These are phyloP conservation scores for Quercus parvula DNA, from an alignment of 306 rosid genomes.

Conservation along the genomic window DNA sequence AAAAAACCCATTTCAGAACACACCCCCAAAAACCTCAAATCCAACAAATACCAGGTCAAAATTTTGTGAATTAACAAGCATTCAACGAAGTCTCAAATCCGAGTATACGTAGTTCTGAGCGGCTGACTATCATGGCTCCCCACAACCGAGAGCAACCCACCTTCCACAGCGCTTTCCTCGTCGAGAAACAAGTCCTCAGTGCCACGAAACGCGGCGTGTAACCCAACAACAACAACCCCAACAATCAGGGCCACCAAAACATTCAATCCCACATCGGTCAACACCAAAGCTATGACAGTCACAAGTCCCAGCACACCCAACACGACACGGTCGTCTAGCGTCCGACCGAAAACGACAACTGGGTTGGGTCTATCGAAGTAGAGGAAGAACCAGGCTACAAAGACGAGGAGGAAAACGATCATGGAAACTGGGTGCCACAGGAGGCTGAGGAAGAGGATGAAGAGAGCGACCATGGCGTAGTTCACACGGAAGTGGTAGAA, in stretches of 20 bases:
- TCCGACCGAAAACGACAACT: conserved; percentile 16
- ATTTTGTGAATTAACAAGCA: too few species aligned
- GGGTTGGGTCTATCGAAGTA: conserved; percentile 44
- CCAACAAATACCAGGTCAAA: not conserved
- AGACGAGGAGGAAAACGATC: conserved; percentile 36
- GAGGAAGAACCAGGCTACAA: conserved; percentile 41
- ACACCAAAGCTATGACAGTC: conserved; percentile 41
- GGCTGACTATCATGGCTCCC: conserved; percentile 19
- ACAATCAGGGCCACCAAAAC: conserved; percentile 40
- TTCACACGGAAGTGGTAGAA: conserved; percentile 41
- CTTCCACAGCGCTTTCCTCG: conserved; percentile 37
- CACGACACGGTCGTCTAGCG: conserved; percentile 35
- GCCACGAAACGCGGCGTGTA: conserved; percentile 47
- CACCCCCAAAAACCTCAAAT: too few species aligned
- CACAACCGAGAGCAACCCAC: conserved; percentile 43
- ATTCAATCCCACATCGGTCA: conserved; percentile 43
- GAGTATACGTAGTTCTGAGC: conserved; percentile 1
- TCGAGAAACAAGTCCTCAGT: conserved; percentile 51
- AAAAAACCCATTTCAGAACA: too few species aligned
- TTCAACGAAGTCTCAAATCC: conserved; percentile 11
- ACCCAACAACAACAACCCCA: conserved; percentile 34
- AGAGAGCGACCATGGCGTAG: conserved; percentile 42
- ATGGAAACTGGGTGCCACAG: conserved; percentile 57
- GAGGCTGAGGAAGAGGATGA: conserved; percentile 46
- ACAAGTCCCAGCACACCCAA: conserved; percentile 26